Evolutionary conservation across 2,329 filamentous ascomycete genomes (phyloP).

Genomic region (Alternaria dauci): DNA sequence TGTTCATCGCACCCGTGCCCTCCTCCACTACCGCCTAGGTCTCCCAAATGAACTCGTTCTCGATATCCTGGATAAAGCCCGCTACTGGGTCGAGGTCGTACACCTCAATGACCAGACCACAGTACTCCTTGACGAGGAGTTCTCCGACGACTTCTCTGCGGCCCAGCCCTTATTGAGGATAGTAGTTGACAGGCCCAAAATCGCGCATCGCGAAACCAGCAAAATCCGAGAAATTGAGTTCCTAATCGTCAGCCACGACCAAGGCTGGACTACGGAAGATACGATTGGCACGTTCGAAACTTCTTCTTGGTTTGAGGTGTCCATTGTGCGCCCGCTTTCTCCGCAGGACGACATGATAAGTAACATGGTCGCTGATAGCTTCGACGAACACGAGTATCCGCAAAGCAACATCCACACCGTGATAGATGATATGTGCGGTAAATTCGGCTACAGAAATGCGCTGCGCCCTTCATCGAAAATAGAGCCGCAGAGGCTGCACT

Average conservation of each 20-base stretch:
- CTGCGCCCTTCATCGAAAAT: slow-evolving; percentile 10
- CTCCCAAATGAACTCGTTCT: slow-evolving; percentile 28
- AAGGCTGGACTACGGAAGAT: slow-evolving; percentile 30
- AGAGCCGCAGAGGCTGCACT: slow-evolving; percentile 22
- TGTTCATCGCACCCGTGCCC: slow-evolving; percentile 7
- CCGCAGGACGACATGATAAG: neutral
- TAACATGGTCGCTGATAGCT: neutral
- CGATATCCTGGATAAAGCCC: slow-evolving; percentile 24
- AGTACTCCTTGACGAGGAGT: slow-evolving; percentile 13
- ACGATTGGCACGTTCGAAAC: slow-evolving; percentile 22
- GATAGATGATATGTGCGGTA: neutral
- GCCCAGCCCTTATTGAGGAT: slow-evolving; percentile 15
- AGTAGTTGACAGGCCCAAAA: neutral
- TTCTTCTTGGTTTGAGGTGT: slow-evolving; percentile 36
- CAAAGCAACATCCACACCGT: neutral
- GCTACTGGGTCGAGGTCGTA: slow-evolving; percentile 20
- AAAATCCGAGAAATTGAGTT: slow-evolving; percentile 29
- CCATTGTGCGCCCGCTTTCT: slow-evolving; percentile 8
- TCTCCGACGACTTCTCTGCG: slow-evolving; percentile 13
- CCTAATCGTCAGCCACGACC: slow-evolving; percentile 30
- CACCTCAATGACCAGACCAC: neutral
- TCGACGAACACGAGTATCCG: neutral
- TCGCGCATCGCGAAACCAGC: neutral
- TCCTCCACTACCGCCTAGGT: slow-evolving; percentile 15
- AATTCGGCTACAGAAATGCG: slow-evolving; percentile 6